Evolutionary conservation across 2,329 filamentous ascomycete genomes (phyloP), one percentile per base, ranked within the genome.

Genomic region (Phialophora chinensis): DNA sequence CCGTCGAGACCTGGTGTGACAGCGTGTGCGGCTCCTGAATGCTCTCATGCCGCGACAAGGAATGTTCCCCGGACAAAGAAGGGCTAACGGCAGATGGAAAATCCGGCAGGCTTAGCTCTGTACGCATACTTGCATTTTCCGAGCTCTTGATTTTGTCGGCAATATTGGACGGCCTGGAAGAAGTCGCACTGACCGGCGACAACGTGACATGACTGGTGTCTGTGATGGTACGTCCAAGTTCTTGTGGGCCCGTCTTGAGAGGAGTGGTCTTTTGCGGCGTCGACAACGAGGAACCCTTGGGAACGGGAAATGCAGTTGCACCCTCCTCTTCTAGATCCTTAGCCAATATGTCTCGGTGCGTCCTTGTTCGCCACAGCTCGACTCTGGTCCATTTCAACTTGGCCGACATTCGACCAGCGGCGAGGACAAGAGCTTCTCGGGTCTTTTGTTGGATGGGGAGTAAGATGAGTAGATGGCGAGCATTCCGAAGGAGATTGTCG

Each of bases 331-430:
- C 90, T 8, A 98, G 81, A 75, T 99, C 95, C 78, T 93, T 85
- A 4, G 88, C 83, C 23, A 99, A 81, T 67, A 98, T 93, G 73
- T 97, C 94, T 50, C 90, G 89, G 77, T 99, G 93, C 71, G 93
- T 97, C 74, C 88, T 94, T 73, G 94, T 86, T 62, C 89, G 91
- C 92, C 93, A 97, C 23, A 97, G 95, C 71, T 97, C 92, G 76
- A 96, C 90, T 67, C 94, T 86, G n/a, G 90, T 89, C 94, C 94
- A 97, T 76, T 95, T 96, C 67, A 99, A 81, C 76, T 94, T 93
- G 3, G 92, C 92, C 63, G 93, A 89, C 79, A 96, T 89, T 7
- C 90, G 88, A 5, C 90, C 92, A 23, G 95, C 94, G 20, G 92
- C 91, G 70, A 90, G 84, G n/a, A 97, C 85, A 62, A 98, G 86